phyloP scores from a whole-genome alignment of 805 yeast genomes.

The Kodamaea leandrae region DNA sequence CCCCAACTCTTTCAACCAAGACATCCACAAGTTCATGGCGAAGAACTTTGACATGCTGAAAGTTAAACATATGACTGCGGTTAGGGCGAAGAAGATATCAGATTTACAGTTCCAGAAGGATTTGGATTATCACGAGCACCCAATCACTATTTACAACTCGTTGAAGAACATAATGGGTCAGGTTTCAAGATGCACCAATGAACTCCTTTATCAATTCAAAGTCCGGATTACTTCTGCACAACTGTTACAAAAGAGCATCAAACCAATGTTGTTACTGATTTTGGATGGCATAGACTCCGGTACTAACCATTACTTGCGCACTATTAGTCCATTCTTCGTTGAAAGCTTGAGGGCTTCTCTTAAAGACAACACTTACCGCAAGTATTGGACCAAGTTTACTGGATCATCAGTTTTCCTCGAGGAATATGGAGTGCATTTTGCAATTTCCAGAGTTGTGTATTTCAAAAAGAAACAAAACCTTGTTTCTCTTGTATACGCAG shows the following conservation, averaged over 20 bases:
- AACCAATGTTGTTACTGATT: constrained; percentile 5
- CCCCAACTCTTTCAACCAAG: constrained; percentile 5
- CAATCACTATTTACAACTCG: constrained; percentile 8
- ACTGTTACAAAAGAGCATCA: constrained; percentile 3
- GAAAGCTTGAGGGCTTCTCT: constrained; percentile 18
- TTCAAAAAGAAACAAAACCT: constrained; percentile 26
- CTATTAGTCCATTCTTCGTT: constrained; percentile 13
- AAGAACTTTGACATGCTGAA: constrained; percentile 3
- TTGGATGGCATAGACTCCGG: constrained; percentile 5
- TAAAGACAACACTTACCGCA: constrained; percentile 8
- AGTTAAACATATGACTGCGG: not conserved
- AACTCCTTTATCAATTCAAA: not conserved
- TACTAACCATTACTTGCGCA: constrained; percentile 5
- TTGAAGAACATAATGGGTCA: constrained; percentile 2
- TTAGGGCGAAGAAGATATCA: not conserved
- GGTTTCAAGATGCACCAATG: constrained; percentile 4
- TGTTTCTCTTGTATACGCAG: constrained; percentile 23
- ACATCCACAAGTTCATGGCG: not conserved
- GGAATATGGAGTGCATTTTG: constrained; percentile 48
- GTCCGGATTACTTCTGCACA: constrained; percentile 4
- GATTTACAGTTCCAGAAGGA: not conserved
- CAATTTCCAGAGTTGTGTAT: constrained; percentile 37
- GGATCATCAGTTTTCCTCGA: constrained; percentile 55
- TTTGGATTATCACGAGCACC: constrained; percentile 2
- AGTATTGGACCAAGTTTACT: constrained; percentile 46